These are phyloP conservation scores for Porpolomopsis calyptriformis DNA, from an alignment of 768 basidiomycete genomes.

Conservation along the genomic window DNA sequence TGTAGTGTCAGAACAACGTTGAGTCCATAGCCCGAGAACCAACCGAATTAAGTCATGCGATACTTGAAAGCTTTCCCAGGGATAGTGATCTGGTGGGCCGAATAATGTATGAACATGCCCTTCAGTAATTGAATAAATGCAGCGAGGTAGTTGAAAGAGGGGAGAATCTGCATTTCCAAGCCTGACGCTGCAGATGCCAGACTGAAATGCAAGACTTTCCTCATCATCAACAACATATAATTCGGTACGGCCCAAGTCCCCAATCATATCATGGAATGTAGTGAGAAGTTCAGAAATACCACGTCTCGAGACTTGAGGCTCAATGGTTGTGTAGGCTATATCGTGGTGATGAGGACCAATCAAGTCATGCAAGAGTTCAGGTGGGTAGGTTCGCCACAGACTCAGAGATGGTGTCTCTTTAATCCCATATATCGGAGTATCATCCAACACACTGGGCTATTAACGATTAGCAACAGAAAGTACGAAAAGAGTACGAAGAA, in stretches of 20 bases:
- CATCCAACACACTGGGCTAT: not conserved
- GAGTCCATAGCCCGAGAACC: not conserved
- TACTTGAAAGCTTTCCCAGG: not conserved
- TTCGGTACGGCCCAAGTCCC: not conserved
- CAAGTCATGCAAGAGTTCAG: not conserved
- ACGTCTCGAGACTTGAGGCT: not conserved
- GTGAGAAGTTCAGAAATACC: not conserved
- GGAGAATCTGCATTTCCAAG: not conserved
- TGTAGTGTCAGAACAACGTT: not conserved
- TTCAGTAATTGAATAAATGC: not conserved
- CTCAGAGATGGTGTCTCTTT: not conserved
- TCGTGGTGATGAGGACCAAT: not conserved
- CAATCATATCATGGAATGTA: not conserved
- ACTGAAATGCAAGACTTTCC: not conserved
- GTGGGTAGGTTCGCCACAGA: not conserved
- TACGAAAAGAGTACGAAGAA: not conserved
- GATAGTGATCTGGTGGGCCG: not conserved
- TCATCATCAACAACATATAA: not conserved
- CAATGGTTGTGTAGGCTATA: not conserved
- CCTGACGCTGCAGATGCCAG: not conserved
- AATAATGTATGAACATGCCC: not conserved
- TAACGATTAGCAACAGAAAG: not conserved
- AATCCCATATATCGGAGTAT: not conserved
- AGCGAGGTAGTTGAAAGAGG: not conserved
- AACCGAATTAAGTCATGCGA: not conserved